These are phyloP conservation scores for Podospora conica DNA, from an alignment of 495 filamentous ascomycete species.

Conservation along the genomic window DNA sequence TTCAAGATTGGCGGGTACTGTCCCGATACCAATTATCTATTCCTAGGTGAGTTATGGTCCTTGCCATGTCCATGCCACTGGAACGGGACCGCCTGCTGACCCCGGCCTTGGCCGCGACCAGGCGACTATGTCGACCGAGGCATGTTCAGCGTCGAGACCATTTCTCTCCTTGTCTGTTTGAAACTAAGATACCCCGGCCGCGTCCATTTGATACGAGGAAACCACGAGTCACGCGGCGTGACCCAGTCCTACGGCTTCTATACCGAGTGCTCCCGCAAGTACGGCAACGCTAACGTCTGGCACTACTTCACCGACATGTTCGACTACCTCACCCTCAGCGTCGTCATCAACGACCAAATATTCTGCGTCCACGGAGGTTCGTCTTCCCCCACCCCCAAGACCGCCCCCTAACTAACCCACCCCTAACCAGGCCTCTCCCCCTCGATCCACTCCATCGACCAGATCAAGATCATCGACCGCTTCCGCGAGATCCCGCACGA, in stretches of 20 bases:
- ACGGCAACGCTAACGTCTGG: conserved; percentile 97
- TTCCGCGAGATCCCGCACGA: conserved; percentile 98
- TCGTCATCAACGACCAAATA: conserved; percentile 97
- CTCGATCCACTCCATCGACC: conserved; percentile 95
- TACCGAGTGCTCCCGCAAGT: conserved; percentile 95
- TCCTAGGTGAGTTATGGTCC: conserved; percentile 60
- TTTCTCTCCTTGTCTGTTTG: conserved; percentile 89
- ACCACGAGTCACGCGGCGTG: conserved; percentile 94
- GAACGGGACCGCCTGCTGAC: neutral
- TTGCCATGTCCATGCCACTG: neutral
- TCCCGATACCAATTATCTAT: conserved; percentile 96
- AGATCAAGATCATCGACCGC: conserved; percentile 98
- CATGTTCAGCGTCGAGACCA: conserved; percentile 94
- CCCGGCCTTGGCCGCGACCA: conserved; percentile 27
- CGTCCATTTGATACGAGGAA: conserved; percentile 89
- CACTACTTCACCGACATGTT: conserved; percentile 99
- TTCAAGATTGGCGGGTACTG: conserved; percentile 96
- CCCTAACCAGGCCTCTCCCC: conserved; percentile 63
- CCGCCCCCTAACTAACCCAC: neutral
- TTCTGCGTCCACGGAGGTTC: conserved; percentile 92
- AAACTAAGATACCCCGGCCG: conserved; percentile 90
- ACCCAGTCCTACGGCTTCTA: conserved; percentile 99
- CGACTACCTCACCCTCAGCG: conserved; percentile 91
- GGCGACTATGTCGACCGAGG: conserved; percentile 97
- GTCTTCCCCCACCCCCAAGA: conserved; percentile 6